Evolutionary conservation across 768 basidiomycete species (phyloP).

Genomic region (Suillus paluster): DNA sequence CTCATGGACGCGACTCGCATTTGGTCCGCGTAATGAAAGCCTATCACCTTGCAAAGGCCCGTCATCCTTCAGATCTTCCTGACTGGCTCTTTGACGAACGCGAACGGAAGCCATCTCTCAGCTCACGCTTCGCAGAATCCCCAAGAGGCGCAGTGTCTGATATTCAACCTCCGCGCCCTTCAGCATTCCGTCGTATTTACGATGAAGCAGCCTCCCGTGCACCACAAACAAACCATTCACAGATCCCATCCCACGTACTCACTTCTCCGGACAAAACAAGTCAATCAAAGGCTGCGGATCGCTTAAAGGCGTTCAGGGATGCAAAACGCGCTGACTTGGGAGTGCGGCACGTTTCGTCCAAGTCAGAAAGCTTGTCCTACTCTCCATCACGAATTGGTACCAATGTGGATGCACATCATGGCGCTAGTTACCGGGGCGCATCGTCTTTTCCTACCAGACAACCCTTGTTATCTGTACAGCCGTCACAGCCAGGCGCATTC

Average conservation of each 20-base stretch:
- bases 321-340: constrained; percentile 42
- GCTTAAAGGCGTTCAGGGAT: constrained; percentile 55
- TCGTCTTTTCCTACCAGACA: constrained; percentile 2
- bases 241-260: constrained; percentile 4
- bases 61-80: constrained; percentile 60
- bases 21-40: constrained; percentile 69
- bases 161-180: constrained; percentile 21
- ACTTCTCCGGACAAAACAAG: constrained; percentile 21
- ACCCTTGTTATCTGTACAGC: neutral
- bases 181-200: constrained; percentile 44
- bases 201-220: constrained; percentile 32
- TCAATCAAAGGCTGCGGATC: constrained; percentile 46
- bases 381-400: neutral
- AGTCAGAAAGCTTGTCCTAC: constrained; percentile 8
- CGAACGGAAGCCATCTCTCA: constrained; percentile 45
- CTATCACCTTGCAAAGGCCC: constrained; percentile 66
- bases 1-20: constrained; percentile 60
- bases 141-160: constrained; percentile 7
- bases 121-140: constrained; percentile 13
- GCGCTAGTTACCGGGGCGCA: neutral
- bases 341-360: constrained; percentile 14
- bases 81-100: constrained; percentile 66
- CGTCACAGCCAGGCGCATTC: constrained; percentile 10
- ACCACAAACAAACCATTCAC: neutral
- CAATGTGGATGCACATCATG: neutral